Base-by-base conservation (phyloP, 1,139 yeast species). In the Suhomyces bokatorum region DNA sequence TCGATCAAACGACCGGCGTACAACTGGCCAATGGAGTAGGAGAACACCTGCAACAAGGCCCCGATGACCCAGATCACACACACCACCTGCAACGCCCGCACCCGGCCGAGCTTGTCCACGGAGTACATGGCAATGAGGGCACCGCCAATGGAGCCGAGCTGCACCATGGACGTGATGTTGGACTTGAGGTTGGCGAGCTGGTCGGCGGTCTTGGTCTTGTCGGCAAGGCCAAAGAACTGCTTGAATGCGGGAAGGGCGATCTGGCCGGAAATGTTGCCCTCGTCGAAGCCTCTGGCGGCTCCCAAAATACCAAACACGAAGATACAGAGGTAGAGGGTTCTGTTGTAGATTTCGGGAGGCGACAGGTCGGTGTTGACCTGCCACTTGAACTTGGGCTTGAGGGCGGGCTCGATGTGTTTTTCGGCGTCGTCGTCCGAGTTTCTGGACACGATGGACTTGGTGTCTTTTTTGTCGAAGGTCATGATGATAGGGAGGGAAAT, bases 151-250 rank as follows among this genome's bases (percentile, higher is more conserved):
- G 81, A 74, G 3, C 86, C 86, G 37, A 81, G 60, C 55, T 79
- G 83, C 4, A 81, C 86, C 85, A 81, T 81, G 7, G 84, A 69
- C 2, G 80, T 75, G 53, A 81, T 79, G 55, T 78, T 80, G 8
- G 84, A 78, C 50, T 71, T 74, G 51, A 73, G 57, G 48, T 75
- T 67, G 12, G 83, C 83, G 14, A 74, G 37, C n/a, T 67, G 55
- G 39, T 60, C 52, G 2, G 51, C 65, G 2, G 72, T 44, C 50
- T 72, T 75, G 28, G 57, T 53, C 5, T 63, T 56, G 51, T 78
- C 81, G 17, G 57, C 51, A 33, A 81, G 66, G 2, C 83, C 83
- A 55, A 79, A 79, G 47, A 63, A 66, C 2, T 54, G 40, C 37
- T 58, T 60, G 58, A 81, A 81, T 1, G 79, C 64, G 3, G 57